Conservation (phyloP, 2,329 filamentous ascomycete genomes). For the Fusarium odoratissimum region DNA sequence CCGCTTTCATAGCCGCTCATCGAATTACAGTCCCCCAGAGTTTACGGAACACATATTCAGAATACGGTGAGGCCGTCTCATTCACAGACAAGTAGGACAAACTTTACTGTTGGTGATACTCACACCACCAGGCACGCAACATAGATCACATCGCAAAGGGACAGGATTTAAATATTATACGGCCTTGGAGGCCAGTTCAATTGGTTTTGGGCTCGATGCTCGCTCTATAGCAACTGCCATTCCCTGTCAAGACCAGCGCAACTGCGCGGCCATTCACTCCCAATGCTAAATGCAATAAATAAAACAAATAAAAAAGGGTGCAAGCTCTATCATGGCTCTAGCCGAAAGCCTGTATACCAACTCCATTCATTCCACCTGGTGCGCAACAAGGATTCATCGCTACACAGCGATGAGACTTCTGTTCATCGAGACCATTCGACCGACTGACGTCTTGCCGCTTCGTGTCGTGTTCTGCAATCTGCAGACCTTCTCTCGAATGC, state of each 20-base stretch:
- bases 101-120: background rate
- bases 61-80: background rate
- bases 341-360: background rate
- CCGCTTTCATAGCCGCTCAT: background rate
- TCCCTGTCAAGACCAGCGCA: constrained; percentile 12
- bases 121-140: background rate
- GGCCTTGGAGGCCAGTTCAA: constrained; percentile 30
- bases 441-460: constrained; percentile 9
- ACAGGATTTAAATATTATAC: background rate
- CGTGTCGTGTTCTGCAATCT: constrained; percentile 5
- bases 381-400: background rate
- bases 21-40: background rate
- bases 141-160: background rate
- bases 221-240: constrained; percentile 32
- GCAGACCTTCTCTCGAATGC: background rate
- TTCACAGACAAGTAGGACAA: background rate
- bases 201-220: constrained; percentile 35
- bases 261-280: constrained; percentile 3
- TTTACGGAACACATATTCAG: background rate
- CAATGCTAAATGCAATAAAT: constrained; percentile 19
- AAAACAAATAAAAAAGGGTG: constrained; percentile 14
- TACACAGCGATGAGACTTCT: constrained; percentile 34
- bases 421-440: constrained; percentile 17
- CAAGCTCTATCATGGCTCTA: constrained; percentile 5
- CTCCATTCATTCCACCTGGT: constrained; percentile 1